A percentile compares a stretch with the other conserved stretches of the same genome.
These are phyloP conservation scores for Syzygium malaccense DNA, from an alignment of 441 rosid genomes.

Conservation along the genomic window DNA sequence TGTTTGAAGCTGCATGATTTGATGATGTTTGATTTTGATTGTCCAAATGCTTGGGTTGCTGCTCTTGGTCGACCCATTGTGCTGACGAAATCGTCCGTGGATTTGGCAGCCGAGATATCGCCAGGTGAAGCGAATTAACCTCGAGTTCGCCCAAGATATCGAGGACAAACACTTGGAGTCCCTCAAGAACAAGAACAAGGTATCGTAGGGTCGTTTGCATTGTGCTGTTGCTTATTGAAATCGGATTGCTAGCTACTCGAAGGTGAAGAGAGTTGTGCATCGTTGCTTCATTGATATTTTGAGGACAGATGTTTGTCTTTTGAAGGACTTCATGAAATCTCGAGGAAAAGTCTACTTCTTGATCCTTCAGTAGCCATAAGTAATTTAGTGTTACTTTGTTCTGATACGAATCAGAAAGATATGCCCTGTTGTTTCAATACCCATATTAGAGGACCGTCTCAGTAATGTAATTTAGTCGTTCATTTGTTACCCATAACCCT, in stretches of 20 bases:
- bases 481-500: not conserved
- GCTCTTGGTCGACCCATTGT: not conserved
- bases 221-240: not conserved
- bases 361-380: not conserved
- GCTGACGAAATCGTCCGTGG: not conserved
- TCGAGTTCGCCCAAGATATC: constrained; percentile 80
- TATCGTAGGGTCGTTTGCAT: not conserved
- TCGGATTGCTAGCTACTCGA: not conserved
- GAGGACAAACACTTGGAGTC: constrained; percentile 63
- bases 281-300: not conserved
- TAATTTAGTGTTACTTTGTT: not conserved
- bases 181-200: constrained; percentile 42
- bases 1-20: not conserved
- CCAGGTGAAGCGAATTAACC: constrained; percentile 61
- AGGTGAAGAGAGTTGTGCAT: not conserved
- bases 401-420: not conserved
- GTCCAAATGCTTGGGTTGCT: not conserved
- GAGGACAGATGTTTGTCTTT: not conserved
- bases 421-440: not conserved
- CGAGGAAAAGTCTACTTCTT: not conserved
- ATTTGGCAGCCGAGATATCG: constrained; percentile 60
- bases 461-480: not conserved
- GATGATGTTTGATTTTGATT: not conserved
- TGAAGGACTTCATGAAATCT: not conserved
- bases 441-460: not conserved